Evolutionary conservation across 257 asterid genomes (phyloP), one percentile per base, ranked within the genome.

Genomic region (Linaria vulgaris): DNA sequence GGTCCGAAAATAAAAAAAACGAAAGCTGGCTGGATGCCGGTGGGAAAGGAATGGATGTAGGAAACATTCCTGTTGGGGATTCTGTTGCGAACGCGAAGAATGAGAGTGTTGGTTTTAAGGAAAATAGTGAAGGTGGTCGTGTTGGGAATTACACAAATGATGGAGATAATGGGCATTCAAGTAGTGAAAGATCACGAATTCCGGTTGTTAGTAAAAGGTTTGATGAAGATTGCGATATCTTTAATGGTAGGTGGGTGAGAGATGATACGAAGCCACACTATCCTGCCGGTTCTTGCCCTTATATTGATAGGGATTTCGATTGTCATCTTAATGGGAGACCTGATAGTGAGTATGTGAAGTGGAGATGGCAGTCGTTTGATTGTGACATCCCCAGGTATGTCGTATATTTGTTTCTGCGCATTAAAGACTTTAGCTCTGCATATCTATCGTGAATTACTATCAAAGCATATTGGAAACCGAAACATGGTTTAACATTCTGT

Each of bases 301-400:
- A 57, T 46, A 76, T 89, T n/a, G 98, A 89, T 37, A 74, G 70
- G 72, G 98, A 89, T 75, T 92, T 92, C 34, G 91, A 87, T 71
- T 92, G 97, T 75, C 85, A 77, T 53, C 87, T 79, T 20, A 89
- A 92, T 34, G 89, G 86, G 64, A 85, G 98, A 74, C 84, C 88
- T 4, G 98, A 91, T 71, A 71, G 51, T 15, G 82, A 76, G 73
- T 91, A 63, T 66, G 69, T 83, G 71, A 85, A 79, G 54, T 91
- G 98, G 98, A 88, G 76, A 81, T 91, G 98, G 98, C 92, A 81
- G 77, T 95, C 98, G 0, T 63, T 76, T 77, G 85, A 71, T n/a
- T 92, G 98, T 72, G 89, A 87, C 57, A 89, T 89, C 39, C 98
- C 97, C 5, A 87, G 91, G 98, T 88, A 22, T 57, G 7, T n/a